Evolutionary conservation across 208 protist species (phyloP).

Genomic region (Leishmania lainsoni): DNA sequence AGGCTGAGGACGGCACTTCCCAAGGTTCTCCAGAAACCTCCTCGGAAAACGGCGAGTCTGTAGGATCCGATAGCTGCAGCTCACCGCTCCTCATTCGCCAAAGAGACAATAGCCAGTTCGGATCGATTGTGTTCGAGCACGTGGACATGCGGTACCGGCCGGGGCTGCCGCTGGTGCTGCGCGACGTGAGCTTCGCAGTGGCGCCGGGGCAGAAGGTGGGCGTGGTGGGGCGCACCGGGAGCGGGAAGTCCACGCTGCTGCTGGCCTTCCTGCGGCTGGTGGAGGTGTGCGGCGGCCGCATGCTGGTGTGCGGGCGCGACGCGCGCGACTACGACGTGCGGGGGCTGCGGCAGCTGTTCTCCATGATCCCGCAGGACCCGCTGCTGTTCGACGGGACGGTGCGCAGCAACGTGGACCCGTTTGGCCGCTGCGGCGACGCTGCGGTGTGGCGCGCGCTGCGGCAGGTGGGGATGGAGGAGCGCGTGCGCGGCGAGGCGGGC

Average conservation of each 20-base stretch:
- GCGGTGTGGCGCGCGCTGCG: constrained; percentile 56
- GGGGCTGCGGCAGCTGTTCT: constrained; percentile 65
- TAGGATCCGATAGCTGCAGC: background rate
- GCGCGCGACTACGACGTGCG: constrained; percentile 40
- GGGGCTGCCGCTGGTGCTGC: constrained; percentile 70
- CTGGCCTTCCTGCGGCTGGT: constrained; percentile 15
- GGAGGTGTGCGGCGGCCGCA: constrained; percentile 70
- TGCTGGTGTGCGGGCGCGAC: constrained; percentile 44
- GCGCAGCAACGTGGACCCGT: constrained; percentile 79
- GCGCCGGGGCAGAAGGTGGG: constrained; percentile 68
- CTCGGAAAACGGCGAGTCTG: background rate
- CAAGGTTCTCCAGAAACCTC: background rate
- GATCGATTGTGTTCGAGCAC: constrained; percentile 59
- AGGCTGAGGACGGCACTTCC: background rate
- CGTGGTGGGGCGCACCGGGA: constrained; percentile 84
- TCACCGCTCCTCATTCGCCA: background rate
- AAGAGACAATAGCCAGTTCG: background rate
- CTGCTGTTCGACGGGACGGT: constrained; percentile 83
- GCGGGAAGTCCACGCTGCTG: constrained; percentile 35
- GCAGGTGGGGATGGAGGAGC: constrained; percentile 49
- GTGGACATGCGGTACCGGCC: constrained; percentile 75
- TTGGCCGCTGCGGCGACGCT: constrained; percentile 37
- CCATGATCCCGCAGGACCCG: constrained; percentile 87
- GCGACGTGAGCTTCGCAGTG: constrained; percentile 58
- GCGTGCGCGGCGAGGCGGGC: constrained; percentile 28